These are phyloP conservation scores for Rhododendron simsii DNA, from an alignment of 148 eudicot genomes.

Conservation along the genomic window DNA sequence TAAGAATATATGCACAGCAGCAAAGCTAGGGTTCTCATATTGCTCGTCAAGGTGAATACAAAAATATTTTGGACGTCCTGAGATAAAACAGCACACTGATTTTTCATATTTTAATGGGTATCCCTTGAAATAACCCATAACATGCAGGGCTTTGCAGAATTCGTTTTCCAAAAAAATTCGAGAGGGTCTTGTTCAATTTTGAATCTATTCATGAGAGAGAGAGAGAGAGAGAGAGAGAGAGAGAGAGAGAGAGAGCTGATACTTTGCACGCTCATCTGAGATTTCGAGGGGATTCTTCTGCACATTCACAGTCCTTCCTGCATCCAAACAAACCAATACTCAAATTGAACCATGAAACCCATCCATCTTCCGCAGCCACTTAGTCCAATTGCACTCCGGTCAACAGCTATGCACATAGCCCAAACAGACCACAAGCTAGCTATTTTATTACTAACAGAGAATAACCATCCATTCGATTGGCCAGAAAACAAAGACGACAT, in stretches of 20 bases:
- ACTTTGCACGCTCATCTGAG: conserved; percentile 3
- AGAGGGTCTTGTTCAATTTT: background rate
- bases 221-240: background rate
- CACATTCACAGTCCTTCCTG: conserved; percentile 11
- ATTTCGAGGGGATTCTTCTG: background rate
- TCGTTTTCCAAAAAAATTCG: background rate
- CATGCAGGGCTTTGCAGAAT: background rate
- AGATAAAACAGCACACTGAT: background rate
- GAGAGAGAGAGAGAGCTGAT: background rate
- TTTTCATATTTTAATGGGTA: background rate
- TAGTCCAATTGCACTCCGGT: background rate
- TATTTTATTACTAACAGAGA: background rate
- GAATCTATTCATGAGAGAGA: background rate
- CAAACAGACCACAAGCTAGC: background rate
- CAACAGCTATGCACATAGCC: conserved; percentile 16
- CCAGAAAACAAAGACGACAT: background rate
- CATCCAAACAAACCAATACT: conserved; percentile 15
- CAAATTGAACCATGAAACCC: conserved; percentile 1
- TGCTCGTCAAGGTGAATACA: background rate
- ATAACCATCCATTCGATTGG: background rate
- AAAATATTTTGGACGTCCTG: background rate
- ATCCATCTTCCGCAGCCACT: background rate
- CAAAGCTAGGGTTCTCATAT: background rate
- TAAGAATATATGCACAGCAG: background rate
- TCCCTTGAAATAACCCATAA: background rate